Conservation (phyloP, 2,329 filamentous ascomycete genomes). For the Xylaria multiplex region DNA sequence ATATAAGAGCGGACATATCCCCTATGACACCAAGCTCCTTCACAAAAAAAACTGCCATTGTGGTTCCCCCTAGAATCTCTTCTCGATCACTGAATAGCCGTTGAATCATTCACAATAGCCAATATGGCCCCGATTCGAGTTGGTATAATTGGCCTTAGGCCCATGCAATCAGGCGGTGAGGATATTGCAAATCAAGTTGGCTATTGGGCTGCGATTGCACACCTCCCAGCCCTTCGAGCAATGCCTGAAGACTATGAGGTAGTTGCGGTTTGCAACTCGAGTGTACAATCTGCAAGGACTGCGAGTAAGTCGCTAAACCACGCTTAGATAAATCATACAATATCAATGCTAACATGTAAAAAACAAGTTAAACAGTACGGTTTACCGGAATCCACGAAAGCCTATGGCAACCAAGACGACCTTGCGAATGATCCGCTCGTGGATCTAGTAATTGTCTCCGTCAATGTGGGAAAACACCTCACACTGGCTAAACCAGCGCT, state of each 20-base stretch:
- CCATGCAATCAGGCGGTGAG: slow-evolving; percentile 12
- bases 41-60: neutral
- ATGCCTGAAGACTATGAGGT: slow-evolving; percentile 55
- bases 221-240: slow-evolving; percentile 51
- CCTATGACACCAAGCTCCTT: neutral
- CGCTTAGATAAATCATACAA: neutral
- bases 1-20: slow-evolving; percentile 11
- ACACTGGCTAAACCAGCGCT: slow-evolving; percentile 54
- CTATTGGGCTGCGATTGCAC: slow-evolving; percentile 51
- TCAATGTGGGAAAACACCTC: slow-evolving; percentile 57
- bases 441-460: slow-evolving; percentile 58
- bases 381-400: slow-evolving; percentile 49
- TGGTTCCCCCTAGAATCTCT: neutral
- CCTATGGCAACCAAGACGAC: slow-evolving; percentile 55
- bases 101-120: neutral
- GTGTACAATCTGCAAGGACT: slow-evolving; percentile 53
- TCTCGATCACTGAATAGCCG: neutral
- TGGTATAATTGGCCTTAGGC: slow-evolving; percentile 43
- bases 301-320: slow-evolving; percentile 46
- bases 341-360: slow-evolving; percentile 4
- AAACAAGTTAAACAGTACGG: slow-evolving; percentile 49
- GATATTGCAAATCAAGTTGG: slow-evolving; percentile 28
- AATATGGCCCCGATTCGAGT: slow-evolving; percentile 46
- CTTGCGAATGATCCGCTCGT: slow-evolving; percentile 58
- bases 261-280: slow-evolving; percentile 61